These are phyloP conservation scores for Helicocarpus griseus DNA, from an alignment of 2,329 filamentous ascomycete species.

Conservation along the genomic window DNA sequence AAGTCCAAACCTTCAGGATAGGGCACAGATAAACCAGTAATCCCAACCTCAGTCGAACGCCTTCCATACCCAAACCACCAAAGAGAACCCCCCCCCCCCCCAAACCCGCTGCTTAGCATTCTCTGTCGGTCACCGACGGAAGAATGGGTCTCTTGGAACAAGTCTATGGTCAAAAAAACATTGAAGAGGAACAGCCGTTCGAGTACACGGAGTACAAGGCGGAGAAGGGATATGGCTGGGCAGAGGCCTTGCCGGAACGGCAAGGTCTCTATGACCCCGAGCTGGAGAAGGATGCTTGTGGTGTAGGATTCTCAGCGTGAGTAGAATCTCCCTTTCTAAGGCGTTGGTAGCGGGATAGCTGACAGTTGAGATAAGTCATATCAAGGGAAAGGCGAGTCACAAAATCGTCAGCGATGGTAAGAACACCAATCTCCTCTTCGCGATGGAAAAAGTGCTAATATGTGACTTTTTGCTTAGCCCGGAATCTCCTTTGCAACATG, in stretches of 20 bases:
- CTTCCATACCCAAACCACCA: background rate
- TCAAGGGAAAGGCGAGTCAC: constrained; percentile 94
- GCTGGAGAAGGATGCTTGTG: constrained; percentile 97
- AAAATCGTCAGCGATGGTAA: constrained; percentile 98
- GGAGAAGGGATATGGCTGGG: constrained; percentile 73
- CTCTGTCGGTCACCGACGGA: constrained; percentile 34
- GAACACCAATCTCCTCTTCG: constrained; percentile 18
- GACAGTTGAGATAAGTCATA: constrained; percentile 54
- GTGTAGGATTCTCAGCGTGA: constrained; percentile 97
- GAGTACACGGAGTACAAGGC: constrained; percentile 46
- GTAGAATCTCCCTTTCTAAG: constrained; percentile 24
- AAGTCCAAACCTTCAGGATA: background rate
- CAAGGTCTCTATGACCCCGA: constrained; percentile 96
- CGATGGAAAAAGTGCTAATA: constrained; percentile 22
- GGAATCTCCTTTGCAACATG: constrained; percentile 98
- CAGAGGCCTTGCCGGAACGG: constrained; percentile 89
- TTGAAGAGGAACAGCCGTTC: constrained; percentile 36
- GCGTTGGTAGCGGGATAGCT: constrained; percentile 7
- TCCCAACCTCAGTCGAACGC: background rate
- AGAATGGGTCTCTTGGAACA: constrained; percentile 45
- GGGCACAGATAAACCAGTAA: background rate
- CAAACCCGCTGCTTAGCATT: constrained; percentile 14
- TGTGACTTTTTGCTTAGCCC: constrained; percentile 45
- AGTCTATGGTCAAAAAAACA: constrained; percentile 37
- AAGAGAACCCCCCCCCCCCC: background rate